A percentile compares a stretch with the other conserved stretches of the same genome.
Evolutionary conservation across 2,329 filamentous ascomycete genomes (phyloP).

Genomic region (Alternaria brassicae): DNA sequence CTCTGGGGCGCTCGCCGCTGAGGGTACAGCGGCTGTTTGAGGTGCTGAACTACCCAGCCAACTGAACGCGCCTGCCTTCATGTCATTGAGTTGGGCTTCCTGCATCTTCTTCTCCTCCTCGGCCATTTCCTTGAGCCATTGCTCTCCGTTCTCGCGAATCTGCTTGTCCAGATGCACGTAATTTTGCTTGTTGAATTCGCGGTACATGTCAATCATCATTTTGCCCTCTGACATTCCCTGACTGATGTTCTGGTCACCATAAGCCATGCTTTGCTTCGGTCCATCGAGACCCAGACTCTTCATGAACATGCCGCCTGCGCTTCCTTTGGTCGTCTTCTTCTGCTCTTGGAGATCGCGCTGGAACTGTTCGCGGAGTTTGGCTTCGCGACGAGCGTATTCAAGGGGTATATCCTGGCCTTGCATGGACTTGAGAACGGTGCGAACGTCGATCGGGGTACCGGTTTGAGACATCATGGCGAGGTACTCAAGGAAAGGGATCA

Average conservation of each 20-base stretch:
- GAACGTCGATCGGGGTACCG: conserved; percentile 78
- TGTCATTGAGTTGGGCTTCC: conserved; percentile 89
- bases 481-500: conserved; percentile 98
- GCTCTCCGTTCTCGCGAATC: conserved; percentile 90
- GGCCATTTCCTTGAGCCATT: conserved; percentile 94
- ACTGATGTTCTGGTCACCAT: conserved; percentile 63
- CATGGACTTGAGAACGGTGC: conserved; percentile 85
- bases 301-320: conserved; percentile 72
- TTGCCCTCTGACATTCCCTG: conserved; percentile 90
- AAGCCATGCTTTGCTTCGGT: conserved; percentile 63
- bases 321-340: conserved; percentile 66
- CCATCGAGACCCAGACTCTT: conserved; percentile 77
- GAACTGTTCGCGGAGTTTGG: conserved; percentile 83
- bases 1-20: conserved; percentile 25
- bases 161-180: conserved; percentile 90
- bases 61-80: conserved; percentile 66
- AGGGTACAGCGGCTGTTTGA: conserved; percentile 21
- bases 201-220: conserved; percentile 94
- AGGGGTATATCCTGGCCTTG: conserved; percentile 86
- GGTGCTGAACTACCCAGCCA: conserved; percentile 35
- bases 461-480: conserved; percentile 77
- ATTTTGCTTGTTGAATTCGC: conserved; percentile 87
- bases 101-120: conserved; percentile 86
- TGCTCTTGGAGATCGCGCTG: conserved; percentile 77
- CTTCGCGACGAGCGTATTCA: conserved; percentile 89